Evolutionary conservation across 2,329 filamentous ascomycete genomes (phyloP), one percentile per base, ranked within the genome.

Genomic region (Hawksworthiomyces lignivorus): DNA sequence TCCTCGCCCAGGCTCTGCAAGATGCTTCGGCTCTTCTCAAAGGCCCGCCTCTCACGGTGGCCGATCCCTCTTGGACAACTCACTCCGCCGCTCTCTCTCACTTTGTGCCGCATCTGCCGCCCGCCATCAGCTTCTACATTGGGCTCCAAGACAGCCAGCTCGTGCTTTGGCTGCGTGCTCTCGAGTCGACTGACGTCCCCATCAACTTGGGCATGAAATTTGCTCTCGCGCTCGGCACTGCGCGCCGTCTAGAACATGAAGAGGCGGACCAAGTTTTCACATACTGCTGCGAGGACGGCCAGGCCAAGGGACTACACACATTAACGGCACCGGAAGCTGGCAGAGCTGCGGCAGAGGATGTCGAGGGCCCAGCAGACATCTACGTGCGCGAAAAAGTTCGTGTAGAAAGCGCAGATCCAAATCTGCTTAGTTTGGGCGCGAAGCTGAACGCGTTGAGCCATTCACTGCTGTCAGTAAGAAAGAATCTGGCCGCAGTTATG

Each of bases 321-420:
- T 41, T 20, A 37, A 36, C 39, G 26, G 35, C 18, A 39, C 44
- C 22, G 47, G 18, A 44, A 43, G n/a, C n/a, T n/a, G n/a, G n/a
- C n/a, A n/a, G n/a, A 43, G 47, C 27, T 14, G 39, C 20, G 6
- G 18, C 29, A 3, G 33, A 39, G 7, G 37, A 20, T 10, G 37
- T 26, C 5, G 41, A 50, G n/a, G 68, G 66, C 12, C 75, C 76
- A 5, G 72, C 79, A 3, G 80, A 92, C 47, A 88, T 96, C 3
- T 82, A 79, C 49, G 90, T 97, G 34, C 80, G 82, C 51, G 90
- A 96, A 60, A 96, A 96, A 65, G 77, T 95, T 5, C 74, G 84
- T 30, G 82, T 96, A 2, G 89, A 95, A 61, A 90, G 80, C 54
- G 86, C 88, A 42, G 89, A 97, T 60, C 90, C 90, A 1, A 89